phyloP scores from a whole-genome alignment of 192 early-diverging fungal species.

The Coemansia sp. region DNA sequence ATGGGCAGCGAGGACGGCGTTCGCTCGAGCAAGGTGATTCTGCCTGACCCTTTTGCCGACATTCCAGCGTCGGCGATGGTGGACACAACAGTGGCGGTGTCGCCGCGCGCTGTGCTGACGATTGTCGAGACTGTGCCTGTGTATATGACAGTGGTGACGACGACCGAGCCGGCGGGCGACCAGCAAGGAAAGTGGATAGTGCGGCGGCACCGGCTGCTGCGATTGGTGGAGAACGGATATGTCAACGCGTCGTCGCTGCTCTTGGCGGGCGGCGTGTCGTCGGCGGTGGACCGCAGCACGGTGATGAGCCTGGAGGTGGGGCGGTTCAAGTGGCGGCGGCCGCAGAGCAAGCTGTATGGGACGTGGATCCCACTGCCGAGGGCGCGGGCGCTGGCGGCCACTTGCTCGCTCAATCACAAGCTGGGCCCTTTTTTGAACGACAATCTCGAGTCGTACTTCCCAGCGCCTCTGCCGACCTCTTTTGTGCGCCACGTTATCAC shows the following conservation, averaged over 20 bases:
- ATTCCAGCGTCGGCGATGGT: constrained; percentile 53
- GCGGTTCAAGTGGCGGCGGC: constrained; percentile 73
- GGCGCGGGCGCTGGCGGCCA: constrained; percentile 81
- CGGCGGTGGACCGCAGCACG: constrained; percentile 82
- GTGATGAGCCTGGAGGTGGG: constrained; percentile 84
- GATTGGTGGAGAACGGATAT: constrained; percentile 81
- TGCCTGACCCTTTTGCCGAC: constrained; percentile 51
- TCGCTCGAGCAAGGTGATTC: constrained; percentile 28
- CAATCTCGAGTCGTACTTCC: constrained; percentile 67
- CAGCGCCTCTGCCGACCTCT: constrained; percentile 61
- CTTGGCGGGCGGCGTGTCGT: constrained; percentile 83
- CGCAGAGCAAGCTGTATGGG: constrained; percentile 72
- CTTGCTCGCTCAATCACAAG: constrained; percentile 75
- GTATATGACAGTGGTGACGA: constrained; percentile 56
- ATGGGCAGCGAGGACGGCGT: neutral
- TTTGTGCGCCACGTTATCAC: constrained; percentile 56
- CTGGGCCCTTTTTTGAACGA: constrained; percentile 79
- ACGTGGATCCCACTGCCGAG: constrained; percentile 93
- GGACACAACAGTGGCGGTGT: constrained; percentile 43
- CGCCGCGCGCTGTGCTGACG: constrained; percentile 53
- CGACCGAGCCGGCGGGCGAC: constrained; percentile 40
- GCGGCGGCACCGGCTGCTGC: constrained; percentile 69
- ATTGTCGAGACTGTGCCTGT: constrained; percentile 58
- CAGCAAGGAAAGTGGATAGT: constrained; percentile 49
- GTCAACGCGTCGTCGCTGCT: constrained; percentile 87